Evolutionary conservation across 2,329 filamentous ascomycete species (phyloP), one percentile per base, ranked within the genome.

Genomic region (Trichoderma afroharzianum): DNA sequence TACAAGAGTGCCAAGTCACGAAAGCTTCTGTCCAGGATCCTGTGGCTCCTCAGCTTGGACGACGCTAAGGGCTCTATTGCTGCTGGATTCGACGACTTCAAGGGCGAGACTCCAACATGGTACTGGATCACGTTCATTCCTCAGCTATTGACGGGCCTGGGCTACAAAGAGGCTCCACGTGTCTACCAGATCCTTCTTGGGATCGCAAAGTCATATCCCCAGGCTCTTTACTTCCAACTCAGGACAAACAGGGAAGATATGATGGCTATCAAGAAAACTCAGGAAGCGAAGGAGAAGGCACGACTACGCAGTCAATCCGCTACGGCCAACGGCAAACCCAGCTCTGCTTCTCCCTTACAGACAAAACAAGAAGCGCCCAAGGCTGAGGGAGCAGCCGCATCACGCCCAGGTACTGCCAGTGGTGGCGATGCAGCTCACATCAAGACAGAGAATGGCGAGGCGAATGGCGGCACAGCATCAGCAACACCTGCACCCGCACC

Each of bases 61-160:
- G 94, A 98, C 77, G 87, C 93, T 0, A 93, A 94, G 78, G 93
- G 93, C 14, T 91, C 88, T 47, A 91, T 99, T 72, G 92, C 93
- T 0, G 87, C 90, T 76, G 94, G 95, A 14, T 99, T 98, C 75
- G 94, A 97, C 75, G 93, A 95, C 76, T 99, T 96, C 84, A 98
- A 98, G 85, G 96, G 96, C 66, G 97, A 99, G 76, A 97, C 94
- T 2, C 94, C 95, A 0, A 94, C 97, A 14, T 99, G 96, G 96
- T 99, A 98, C 83, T 99, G 96, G 96, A 98, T 98, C 76, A 98
- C 95, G 0, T 99, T 97, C 80, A 98, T 99, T 74, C 96, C 96
- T 21, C 96, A 99, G 81, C 87, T 99, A 55, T 88, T 99, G 36
- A 95, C 94, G 57, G 96, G 95, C 67, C 86, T 99, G 64, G 93